Percentiles rank a stretch among this genome's conserved stretches.
These are phyloP conservation scores for Agaricus blazei DNA, from an alignment of 768 basidiomycete genomes.

Conservation along the genomic window DNA sequence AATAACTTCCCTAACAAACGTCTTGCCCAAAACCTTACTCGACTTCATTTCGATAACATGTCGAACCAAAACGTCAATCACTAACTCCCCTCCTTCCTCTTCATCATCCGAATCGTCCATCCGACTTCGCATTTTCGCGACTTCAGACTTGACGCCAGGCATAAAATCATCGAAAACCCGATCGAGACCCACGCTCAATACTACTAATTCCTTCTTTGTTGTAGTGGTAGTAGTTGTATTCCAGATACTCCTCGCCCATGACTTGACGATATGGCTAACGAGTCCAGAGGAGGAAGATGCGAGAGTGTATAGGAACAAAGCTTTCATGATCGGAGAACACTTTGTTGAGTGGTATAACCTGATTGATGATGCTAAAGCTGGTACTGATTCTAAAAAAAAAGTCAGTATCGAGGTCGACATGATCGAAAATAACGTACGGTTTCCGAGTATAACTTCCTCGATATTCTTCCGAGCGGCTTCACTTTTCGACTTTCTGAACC, in stretches of 20 bases:
- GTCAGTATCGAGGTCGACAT: background rate
- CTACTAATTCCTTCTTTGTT: background rate
- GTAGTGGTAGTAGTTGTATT: background rate
- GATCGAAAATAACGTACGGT: conserved; percentile 18
- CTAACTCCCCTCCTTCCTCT: no score
- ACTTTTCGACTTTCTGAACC: conserved; percentile 12
- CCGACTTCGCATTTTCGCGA: no score
- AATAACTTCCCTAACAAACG: conserved; percentile 45
- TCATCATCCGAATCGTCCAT: background rate
- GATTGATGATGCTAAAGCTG: background rate
- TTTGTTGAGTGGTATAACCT: background rate
- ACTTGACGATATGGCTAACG: conserved; percentile 29
- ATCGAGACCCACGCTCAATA: conserved; percentile 37
- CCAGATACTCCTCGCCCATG: conserved; percentile 40
- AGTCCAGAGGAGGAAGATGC: conserved; percentile 39
- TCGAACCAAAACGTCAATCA: conserved; percentile 39
- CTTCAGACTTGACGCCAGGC: no score
- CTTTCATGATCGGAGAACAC: background rate
- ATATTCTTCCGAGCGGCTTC: conserved; percentile 9
- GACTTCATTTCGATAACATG: conserved; percentile 47
- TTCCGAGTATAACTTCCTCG: conserved; percentile 11
- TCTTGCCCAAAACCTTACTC: conserved; percentile 41
- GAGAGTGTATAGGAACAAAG: background rate
- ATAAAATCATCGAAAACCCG: conserved; percentile 30
- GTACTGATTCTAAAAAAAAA: background rate